These are phyloP conservation scores for Fusarium nelsonii DNA, from an alignment of 2,329 filamentous ascomycete genomes.

Conservation along the genomic window DNA sequence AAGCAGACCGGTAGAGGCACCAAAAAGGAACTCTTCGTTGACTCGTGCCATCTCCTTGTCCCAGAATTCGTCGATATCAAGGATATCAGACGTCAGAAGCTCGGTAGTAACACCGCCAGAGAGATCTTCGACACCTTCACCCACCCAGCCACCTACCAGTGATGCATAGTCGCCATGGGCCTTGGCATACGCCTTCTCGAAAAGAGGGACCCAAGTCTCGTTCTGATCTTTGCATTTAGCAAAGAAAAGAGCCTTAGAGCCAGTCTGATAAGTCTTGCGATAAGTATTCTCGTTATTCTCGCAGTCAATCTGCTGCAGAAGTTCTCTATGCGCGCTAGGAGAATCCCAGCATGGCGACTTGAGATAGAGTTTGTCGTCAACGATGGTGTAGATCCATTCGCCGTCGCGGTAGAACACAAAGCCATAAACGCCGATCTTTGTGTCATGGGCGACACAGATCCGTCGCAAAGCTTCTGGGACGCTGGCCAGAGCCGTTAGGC, in stretches of 20 bases:
- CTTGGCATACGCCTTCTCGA: slow-evolving; percentile 88
- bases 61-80: slow-evolving; percentile 87
- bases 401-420: slow-evolving; percentile 91
- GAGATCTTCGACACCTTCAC: slow-evolving; percentile 69
- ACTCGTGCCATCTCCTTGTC: slow-evolving; percentile 82
- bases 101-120: slow-evolving; percentile 78
- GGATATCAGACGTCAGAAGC: slow-evolving; percentile 75
- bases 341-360: slow-evolving; percentile 87
- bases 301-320: slow-evolving; percentile 80
- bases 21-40: slow-evolving; percentile 83
- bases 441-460: slow-evolving; percentile 81
- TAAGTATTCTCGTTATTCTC: slow-evolving; percentile 79
- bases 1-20: slow-evolving; percentile 74
- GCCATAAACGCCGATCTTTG: slow-evolving; percentile 83
- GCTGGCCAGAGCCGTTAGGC: slow-evolving; percentile 80
- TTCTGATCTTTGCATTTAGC: slow-evolving; percentile 80
- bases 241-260: slow-evolving; percentile 82
- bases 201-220: slow-evolving; percentile 84
- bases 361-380: slow-evolving; percentile 91
- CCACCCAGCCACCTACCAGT: slow-evolving; percentile 79
- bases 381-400: slow-evolving; percentile 91
- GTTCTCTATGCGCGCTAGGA: slow-evolving; percentile 77
- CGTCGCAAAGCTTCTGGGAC: slow-evolving; percentile 77
- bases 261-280: slow-evolving; percentile 77
- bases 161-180: slow-evolving; percentile 82